These are phyloP conservation scores for Lobosporangium transversale DNA, from an alignment of 192 early-diverging fungal genomes.

Conservation along the genomic window DNA sequence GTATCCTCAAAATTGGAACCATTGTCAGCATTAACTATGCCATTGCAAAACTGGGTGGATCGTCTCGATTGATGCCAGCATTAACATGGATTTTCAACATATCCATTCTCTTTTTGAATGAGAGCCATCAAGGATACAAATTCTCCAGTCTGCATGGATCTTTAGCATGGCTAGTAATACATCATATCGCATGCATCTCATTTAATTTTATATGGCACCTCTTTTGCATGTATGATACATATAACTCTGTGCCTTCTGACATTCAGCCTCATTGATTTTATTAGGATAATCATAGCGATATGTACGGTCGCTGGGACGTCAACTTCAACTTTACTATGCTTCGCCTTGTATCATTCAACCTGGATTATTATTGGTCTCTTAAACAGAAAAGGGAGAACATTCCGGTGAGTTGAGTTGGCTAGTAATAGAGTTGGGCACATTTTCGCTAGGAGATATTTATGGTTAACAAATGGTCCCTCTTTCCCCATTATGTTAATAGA, in stretches of 20 bases:
- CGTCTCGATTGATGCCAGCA: slow-evolving; percentile 64
- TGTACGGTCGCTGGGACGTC: slow-evolving; percentile 86
- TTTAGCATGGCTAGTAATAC: slow-evolving; percentile 71
- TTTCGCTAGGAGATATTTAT: no score
- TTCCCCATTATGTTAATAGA: no score
- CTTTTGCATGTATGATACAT: no score
- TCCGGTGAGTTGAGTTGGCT: slow-evolving; percentile 14
- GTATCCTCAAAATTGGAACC: slow-evolving; percentile 78
- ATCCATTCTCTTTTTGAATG: slow-evolving; percentile 82
- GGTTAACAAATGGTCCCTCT: no score
- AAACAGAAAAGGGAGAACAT: slow-evolving; percentile 11
- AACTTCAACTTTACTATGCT: slow-evolving; percentile 92
- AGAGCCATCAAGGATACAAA: slow-evolving; percentile 76
- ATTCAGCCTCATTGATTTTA: no score
- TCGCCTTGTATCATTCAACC: slow-evolving; percentile 89
- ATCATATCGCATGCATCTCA: not conserved
- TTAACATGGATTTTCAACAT: slow-evolving; percentile 88
- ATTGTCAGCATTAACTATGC: slow-evolving; percentile 74
- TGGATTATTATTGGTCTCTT: slow-evolving; percentile 91
- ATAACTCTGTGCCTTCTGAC: no score
- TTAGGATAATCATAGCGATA: slow-evolving; percentile 74
- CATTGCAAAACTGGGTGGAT: slow-evolving; percentile 64
- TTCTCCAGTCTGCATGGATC: slow-evolving; percentile 62
- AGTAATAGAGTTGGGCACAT: not conserved
- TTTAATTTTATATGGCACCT: no score